phyloP scores from a whole-genome alignment of 345 rosid species.

The Limnanthes douglasii region DNA sequence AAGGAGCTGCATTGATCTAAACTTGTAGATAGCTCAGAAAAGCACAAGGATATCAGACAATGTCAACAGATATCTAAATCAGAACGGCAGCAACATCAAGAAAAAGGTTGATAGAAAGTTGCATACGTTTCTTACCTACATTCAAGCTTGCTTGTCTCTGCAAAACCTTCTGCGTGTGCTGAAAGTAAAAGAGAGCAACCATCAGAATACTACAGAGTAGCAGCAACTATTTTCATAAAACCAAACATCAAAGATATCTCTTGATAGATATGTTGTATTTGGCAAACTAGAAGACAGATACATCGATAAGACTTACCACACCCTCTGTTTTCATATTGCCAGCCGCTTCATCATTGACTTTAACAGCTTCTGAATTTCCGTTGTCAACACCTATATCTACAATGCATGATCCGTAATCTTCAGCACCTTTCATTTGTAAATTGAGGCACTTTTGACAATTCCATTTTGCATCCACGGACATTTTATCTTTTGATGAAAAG shows the following conservation, averaged over 20 bases:
- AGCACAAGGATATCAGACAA: not conserved
- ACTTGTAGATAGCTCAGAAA: too few species aligned
- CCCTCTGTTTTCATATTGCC: conserved; percentile 35
- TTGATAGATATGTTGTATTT: not conserved
- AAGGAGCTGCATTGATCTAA: too few species aligned
- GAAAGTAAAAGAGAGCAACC: conserved; percentile 6
- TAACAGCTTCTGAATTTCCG: conserved; percentile 22
- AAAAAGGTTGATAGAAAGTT: conserved; percentile 10
- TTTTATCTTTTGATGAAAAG: conserved; percentile 21
- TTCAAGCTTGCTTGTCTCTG: conserved; percentile 77
- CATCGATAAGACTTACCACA: conserved; percentile 17
- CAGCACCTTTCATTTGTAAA: conserved; percentile 37
- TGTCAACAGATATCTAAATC: conserved; percentile 9
- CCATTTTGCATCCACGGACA: conserved; percentile 24
- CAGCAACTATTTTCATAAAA: too few species aligned
- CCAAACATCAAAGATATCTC: not conserved
- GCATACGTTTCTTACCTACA: conserved; percentile 28
- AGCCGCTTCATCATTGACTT: conserved; percentile 25
- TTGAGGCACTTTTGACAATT: conserved; percentile 40
- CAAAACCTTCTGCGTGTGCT: conserved; percentile 54
- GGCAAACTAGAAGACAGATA: not conserved
- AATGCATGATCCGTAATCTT: conserved; percentile 45
- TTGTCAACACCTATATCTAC: conserved; percentile 52
- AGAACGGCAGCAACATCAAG: conserved; percentile 12
- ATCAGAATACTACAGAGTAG: conserved; percentile 3